Evolutionary conservation across 257 asterid species (phyloP).

Genomic region (Sherardia arvensis): DNA sequence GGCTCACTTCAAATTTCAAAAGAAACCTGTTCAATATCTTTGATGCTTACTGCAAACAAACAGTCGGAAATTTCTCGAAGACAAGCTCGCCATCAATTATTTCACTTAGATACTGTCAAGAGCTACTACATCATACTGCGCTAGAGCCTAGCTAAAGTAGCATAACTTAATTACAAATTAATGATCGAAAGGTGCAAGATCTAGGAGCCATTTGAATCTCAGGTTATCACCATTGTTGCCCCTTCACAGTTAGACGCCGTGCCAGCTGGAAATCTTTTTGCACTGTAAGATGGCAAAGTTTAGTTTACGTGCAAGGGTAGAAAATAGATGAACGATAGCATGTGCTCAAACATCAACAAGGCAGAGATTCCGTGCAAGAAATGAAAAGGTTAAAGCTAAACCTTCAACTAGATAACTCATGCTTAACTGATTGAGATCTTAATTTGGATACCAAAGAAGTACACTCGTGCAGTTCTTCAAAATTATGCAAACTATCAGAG

Average conservation of each 20-base stretch:
- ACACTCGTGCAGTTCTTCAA: background rate
- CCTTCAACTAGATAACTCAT: background rate
- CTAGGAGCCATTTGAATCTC: background rate
- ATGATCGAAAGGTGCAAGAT: background rate
- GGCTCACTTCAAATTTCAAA: background rate
- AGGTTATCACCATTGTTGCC: constrained; percentile 59
- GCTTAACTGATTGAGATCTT: background rate
- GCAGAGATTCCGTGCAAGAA: background rate
- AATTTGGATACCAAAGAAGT: background rate
- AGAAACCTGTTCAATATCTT: background rate
- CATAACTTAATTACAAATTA: background rate
- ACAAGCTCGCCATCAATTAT: background rate
- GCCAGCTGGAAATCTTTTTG: constrained; percentile 89
- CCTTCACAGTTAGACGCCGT: constrained; percentile 80
- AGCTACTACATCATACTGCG: background rate
- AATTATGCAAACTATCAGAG: background rate
- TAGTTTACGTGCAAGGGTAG: background rate
- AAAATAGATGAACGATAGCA: background rate
- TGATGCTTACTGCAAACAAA: background rate
- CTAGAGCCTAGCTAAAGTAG: background rate
- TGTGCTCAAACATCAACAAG: background rate
- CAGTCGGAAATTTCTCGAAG: background rate
- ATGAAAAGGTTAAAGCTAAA: background rate
- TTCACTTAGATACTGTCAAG: background rate
- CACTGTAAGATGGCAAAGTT: constrained; percentile 52